These are phyloP conservation scores for Tuber microsphaerosporum DNA, from an alignment of 495 filamentous ascomycete species.

Conservation along the genomic window DNA sequence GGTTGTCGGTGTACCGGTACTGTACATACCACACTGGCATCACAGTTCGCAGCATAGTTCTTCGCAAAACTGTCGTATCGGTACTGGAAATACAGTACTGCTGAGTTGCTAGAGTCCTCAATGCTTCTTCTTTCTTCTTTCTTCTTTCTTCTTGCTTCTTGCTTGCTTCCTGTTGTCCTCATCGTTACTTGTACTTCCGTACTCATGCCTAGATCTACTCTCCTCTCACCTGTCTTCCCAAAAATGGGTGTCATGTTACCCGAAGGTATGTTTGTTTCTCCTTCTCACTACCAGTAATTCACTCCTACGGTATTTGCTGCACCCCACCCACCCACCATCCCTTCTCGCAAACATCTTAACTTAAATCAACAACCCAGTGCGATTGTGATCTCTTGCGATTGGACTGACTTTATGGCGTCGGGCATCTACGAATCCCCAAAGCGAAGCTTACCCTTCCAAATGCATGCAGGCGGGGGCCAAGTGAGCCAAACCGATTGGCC, in stretches of 20 bases:
- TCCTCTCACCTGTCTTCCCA: background rate
- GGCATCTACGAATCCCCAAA: background rate
- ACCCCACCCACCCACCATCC: background rate
- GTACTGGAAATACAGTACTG: background rate
- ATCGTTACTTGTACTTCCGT: background rate
- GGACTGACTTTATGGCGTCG: background rate
- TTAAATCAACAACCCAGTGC: background rate
- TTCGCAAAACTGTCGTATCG: background rate
- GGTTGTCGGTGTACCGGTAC: background rate
- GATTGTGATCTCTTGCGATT: background rate
- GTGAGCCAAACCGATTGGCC: background rate
- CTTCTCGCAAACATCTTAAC: conserved; percentile 3
- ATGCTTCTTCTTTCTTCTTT: background rate
- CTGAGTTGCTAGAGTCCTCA: background rate
- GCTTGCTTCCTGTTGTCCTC: background rate
- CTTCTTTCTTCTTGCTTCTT: background rate
- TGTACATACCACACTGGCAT: background rate
- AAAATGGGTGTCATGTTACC: background rate
- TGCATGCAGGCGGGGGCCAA: background rate
- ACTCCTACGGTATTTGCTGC: background rate
- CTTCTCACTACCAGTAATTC: background rate
- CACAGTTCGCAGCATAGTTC: background rate
- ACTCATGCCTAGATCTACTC: background rate
- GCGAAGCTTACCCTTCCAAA: background rate
- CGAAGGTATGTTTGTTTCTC: background rate